Evolutionary conservation across 2,329 filamentous ascomycete genomes (phyloP).

Genomic region (Seiridium unicorne): DNA sequence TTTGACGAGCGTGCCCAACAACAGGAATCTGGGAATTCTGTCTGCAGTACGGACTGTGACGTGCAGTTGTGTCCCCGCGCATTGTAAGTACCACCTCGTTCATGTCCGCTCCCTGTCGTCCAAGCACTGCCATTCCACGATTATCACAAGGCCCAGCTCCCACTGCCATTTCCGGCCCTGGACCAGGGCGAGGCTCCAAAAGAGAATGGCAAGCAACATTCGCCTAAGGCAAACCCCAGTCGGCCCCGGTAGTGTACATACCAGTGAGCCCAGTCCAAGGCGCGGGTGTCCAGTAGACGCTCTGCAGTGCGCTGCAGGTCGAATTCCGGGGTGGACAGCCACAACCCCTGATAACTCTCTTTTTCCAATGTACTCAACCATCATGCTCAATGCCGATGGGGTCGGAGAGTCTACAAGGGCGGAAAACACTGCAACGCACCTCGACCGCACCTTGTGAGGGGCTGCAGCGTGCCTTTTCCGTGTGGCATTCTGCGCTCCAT

Average conservation of each 20-base stretch:
- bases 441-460: background rate
- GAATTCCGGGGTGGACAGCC: background rate
- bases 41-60: background rate
- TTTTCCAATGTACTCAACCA: background rate
- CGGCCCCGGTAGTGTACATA: background rate
- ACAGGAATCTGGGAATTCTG: no score
- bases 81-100: background rate
- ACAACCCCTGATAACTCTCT: background rate
- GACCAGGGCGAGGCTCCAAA: background rate
- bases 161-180: background rate
- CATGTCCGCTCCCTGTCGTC: background rate
- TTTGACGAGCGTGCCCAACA: no score
- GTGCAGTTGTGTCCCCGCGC: background rate
- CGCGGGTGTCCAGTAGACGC: background rate
- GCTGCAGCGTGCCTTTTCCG: no score
- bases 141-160: background rate
- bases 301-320: background rate
- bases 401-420: background rate
- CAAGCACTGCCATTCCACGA: constrained; percentile 2
- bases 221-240: background rate
- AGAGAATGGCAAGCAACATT: background rate
- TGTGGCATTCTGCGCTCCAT: no score
- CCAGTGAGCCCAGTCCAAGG: background rate
- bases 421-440: background rate
- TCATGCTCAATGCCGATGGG: background rate